Evolutionary conservation across 2,329 filamentous ascomycete genomes (phyloP), one percentile per base, ranked within the genome.

Genomic region (Bipolaris cookei): DNA sequence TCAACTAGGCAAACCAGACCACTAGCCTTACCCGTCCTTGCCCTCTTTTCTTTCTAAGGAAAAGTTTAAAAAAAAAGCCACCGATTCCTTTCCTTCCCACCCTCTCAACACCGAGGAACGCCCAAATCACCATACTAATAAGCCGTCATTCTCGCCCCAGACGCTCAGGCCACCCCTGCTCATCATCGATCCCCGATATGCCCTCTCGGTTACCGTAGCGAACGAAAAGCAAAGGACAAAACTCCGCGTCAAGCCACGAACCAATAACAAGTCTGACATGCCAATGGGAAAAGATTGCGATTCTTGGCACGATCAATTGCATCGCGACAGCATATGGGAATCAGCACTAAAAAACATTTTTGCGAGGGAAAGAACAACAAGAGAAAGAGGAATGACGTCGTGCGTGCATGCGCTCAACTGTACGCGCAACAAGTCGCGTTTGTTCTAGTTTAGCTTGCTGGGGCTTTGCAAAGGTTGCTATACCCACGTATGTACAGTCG

Each of bases 131-230:
- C 41, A 41, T 6, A 13, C 20, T 41, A 41, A 16, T 3, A 25
- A 28, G 41, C 41, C 41, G 41, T 44, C 41, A 44, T 44, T 44
- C 41, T 28, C 23, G 41, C 41, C 41, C 41, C 23, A 30, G n/a
- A n/a, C 8, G 25, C n/a, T 14, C 14, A 42, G 20, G 18, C 42
- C 42, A n/a, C n/a, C 23, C 16, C 10, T 20, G 14, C 42, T 32
- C 42, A 16, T 25, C 42, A 30, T 34, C 8, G 13, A 34, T 30
- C 7, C 45, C 20, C 32, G 20, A 37, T 2, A 14, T 25, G n/a
- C 23, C 16, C 32, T 23, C 48, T 32, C 37, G 52, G 32, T 41
- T 49, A 49, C 28, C 44, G 25, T 44, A 55, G 52, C 52, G 38
- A 55, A 42, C 39, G 8, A 35, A 28, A 55, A 30, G 35, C 32